phyloP scores from a whole-genome alignment of 371 early-diverging fungal genomes.

The Rhizopus stolonifer region DNA sequence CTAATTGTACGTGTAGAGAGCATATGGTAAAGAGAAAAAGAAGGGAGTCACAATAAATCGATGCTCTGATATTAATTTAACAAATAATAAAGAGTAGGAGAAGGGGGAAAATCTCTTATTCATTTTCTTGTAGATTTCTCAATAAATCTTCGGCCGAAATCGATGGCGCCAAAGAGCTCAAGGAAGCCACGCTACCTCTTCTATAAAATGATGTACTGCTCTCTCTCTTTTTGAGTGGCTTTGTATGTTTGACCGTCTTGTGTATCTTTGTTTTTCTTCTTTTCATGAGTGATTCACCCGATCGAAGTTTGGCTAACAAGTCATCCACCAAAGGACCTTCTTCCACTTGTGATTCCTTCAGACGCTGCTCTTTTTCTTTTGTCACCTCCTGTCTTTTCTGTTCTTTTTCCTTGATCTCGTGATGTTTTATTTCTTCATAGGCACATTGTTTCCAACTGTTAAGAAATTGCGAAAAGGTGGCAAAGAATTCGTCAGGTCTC shows the following conservation, averaged over 20 bases:
- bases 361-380: slow-evolving; percentile 26
- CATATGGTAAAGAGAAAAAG: no score
- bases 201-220: slow-evolving; percentile 5
- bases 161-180: slow-evolving; percentile 1
- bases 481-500: slow-evolving; percentile 39
- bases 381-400: slow-evolving; percentile 24
- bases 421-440: slow-evolving; percentile 30
- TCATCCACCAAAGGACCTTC: slow-evolving; percentile 50
- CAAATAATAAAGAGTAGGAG: no score
- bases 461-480: slow-evolving; percentile 27
- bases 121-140: slow-evolving; percentile 20
- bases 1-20: no score
- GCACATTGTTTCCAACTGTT: slow-evolving; percentile 31
- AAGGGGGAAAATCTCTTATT: no score
- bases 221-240: background rate
- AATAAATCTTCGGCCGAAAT: slow-evolving; percentile 28
- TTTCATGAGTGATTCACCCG: slow-evolving; percentile 33
- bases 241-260: background rate
- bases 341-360: slow-evolving; percentile 3
- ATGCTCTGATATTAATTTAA: no score
- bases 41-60: no score
- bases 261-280: slow-evolving; percentile 29
- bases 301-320: slow-evolving; percentile 36
- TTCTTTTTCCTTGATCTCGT: slow-evolving; percentile 29
- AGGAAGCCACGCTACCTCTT: background rate